Evolutionary conservation across 2,329 filamentous ascomycete species (phyloP).

Genomic region (Fusarium sp.): DNA sequence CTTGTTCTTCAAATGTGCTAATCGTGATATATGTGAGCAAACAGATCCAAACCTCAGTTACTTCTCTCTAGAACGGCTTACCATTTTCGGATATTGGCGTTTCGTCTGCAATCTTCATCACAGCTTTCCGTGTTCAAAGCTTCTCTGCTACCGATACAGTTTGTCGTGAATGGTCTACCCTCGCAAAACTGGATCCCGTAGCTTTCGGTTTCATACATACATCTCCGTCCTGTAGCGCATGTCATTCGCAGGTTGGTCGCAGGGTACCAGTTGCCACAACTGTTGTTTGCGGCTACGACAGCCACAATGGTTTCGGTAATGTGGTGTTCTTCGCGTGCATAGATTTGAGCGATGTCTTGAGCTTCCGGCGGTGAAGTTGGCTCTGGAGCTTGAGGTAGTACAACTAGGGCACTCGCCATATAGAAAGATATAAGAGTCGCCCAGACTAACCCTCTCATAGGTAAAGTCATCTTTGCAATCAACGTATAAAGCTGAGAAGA

Average conservation of each 20-base stretch:
- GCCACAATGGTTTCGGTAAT: conserved; percentile 16
- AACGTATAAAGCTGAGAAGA: background rate
- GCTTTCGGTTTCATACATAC: too few relatives aligned
- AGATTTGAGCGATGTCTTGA: conserved; percentile 3
- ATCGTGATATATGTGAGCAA: background rate
- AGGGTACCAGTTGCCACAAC: too few relatives aligned
- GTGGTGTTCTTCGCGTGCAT: conserved; percentile 1
- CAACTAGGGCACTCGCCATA: conserved; percentile 16
- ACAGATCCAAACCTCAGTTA: background rate
- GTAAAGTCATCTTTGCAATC: background rate
- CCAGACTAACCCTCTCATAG: background rate
- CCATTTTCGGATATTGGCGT: conserved; percentile 32
- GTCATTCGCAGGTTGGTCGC: too few relatives aligned
- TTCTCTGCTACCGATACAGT: background rate
- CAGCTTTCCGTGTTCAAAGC: conserved; percentile 14
- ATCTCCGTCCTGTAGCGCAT: too few relatives aligned
- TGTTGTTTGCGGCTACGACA: conserved; percentile 17
- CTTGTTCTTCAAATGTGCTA: too few relatives aligned
- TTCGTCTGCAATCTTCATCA: conserved; percentile 24
- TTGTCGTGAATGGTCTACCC: too few relatives aligned
- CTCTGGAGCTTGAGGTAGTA: conserved; percentile 22
- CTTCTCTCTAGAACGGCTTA: background rate
- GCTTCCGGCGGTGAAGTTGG: conserved; percentile 17
- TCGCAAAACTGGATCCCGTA: too few relatives aligned
- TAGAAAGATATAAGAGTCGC: conserved; percentile 11